These are phyloP conservation scores for Lasiosphaeriaceae sp. DNA, from an alignment of 495 filamentous ascomycete species.

Conservation along the genomic window DNA sequence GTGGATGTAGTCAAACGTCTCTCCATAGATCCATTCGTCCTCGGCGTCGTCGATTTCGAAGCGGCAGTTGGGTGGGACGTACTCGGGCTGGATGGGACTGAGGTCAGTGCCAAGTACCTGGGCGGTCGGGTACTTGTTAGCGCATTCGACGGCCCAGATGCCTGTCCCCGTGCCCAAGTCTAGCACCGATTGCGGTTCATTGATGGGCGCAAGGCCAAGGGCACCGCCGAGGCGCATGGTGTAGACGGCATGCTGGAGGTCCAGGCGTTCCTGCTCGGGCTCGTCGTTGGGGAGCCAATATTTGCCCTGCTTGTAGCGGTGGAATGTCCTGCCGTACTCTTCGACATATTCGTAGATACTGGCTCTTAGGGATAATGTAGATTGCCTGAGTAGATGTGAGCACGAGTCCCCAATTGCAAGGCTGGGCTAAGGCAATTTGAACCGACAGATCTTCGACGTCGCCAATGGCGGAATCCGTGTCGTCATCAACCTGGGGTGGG, in stretches of 20 bases:
- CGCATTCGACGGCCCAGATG: constrained; percentile 51
- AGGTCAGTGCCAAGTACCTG: constrained; percentile 19
- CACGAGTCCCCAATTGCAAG: neutral
- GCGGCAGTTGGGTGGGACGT: constrained; percentile 42
- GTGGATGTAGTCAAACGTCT: constrained; percentile 50
- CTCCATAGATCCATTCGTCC: constrained; percentile 43
- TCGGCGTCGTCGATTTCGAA: constrained; percentile 52
- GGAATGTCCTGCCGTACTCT: constrained; percentile 46
- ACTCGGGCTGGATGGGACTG: constrained; percentile 16
- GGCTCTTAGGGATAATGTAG: neutral
- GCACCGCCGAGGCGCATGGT: neutral
- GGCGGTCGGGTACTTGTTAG: constrained; percentile 48
- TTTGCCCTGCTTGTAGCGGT: constrained; percentile 16
- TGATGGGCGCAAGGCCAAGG: constrained; percentile 47
- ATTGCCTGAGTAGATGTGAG: neutral
- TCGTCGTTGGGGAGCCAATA: constrained; percentile 26
- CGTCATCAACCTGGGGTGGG: neutral
- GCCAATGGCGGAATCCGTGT: neutral
- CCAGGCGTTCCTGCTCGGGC: constrained; percentile 27
- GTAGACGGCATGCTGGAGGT: constrained; percentile 43
- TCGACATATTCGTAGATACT: constrained; percentile 6
- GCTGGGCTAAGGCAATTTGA: neutral
- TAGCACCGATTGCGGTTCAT: constrained; percentile 45
- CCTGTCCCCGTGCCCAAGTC: constrained; percentile 41
- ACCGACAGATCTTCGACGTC: constrained; percentile 3